phyloP scores from a whole-genome alignment of 1,139 yeast species.

The Pneumocystis oryctolagi region DNA sequence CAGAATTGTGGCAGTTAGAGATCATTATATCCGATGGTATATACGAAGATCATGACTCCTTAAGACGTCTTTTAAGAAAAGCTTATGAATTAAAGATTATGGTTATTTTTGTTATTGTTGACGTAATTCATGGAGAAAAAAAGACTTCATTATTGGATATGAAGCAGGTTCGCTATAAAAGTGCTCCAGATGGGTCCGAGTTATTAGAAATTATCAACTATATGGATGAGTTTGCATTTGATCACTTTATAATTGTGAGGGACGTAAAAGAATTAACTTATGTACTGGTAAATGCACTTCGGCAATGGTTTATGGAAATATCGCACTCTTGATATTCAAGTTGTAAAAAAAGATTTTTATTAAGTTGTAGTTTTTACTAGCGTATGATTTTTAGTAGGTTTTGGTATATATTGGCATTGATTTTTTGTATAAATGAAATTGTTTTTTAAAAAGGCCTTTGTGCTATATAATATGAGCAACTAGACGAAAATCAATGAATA shows the following conservation, averaged over 20 bases:
- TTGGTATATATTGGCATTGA: not conserved
- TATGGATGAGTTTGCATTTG: conserved; percentile 90
- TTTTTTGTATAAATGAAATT: not conserved
- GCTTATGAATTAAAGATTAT: conserved; percentile 88
- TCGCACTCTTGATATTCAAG: conserved; percentile 23
- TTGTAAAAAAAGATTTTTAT: not conserved
- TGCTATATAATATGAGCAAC: not conserved
- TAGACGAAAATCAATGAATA: conserved; percentile 13
- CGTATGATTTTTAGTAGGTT: not conserved
- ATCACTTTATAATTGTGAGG: conserved; percentile 85
- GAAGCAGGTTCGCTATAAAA: conserved; percentile 76
- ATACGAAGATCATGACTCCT: conserved; percentile 80
- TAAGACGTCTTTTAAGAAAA: conserved; percentile 68
- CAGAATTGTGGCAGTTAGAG: conserved; percentile 84
- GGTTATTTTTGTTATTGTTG: conserved; percentile 89
- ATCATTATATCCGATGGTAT: conserved; percentile 92
- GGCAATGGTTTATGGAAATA: conserved; percentile 78
- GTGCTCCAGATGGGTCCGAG: conserved; percentile 56
- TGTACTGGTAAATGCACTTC: conserved; percentile 71
- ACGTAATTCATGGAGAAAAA: conserved; percentile 70
- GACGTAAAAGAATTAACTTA: conserved; percentile 81
- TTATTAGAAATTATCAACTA: conserved; percentile 67
- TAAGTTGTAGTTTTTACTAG: not conserved
- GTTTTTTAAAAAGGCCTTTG: not conserved
- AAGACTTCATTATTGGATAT: conserved; percentile 64